Conservation (phyloP, 345 rosid genomes). For the Raphanus raphanistrum region DNA sequence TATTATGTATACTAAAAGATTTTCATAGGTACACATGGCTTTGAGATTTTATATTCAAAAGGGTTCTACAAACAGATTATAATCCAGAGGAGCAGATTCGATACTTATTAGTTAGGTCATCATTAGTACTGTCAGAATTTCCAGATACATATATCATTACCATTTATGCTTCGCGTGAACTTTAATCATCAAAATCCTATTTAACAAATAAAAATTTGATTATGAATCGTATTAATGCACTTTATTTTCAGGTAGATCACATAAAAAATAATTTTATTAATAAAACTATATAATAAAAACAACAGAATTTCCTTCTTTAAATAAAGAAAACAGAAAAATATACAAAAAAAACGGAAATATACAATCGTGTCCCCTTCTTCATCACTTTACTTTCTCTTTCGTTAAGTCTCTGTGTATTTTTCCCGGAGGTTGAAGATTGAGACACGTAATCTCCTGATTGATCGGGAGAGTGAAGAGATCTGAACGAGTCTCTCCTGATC, state of each 20-base stretch:
- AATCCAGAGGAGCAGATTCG: slow-evolving; percentile 37
- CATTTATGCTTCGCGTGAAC: slow-evolving; percentile 25
- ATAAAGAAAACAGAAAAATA: neutral
- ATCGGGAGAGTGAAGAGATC: neutral
- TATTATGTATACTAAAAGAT: too few relatives aligned
- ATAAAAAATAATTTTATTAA: neutral
- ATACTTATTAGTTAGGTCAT: slow-evolving; percentile 19
- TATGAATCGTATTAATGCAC: neutral
- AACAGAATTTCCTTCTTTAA: neutral
- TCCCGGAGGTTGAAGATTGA: slow-evolving; percentile 12
- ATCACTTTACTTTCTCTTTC: slow-evolving; percentile 18
- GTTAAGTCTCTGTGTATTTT: slow-evolving; percentile 15
- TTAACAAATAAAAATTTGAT: neutral
- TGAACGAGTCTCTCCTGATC: slow-evolving; percentile 23
- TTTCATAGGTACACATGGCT: neutral
- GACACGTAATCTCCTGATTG: slow-evolving; percentile 26
- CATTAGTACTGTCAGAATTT: slow-evolving; percentile 15
- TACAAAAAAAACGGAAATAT: slow-evolving; percentile 18
- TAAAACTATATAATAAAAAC: too few relatives aligned
- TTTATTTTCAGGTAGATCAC: neutral
- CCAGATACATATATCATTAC: slow-evolving; percentile 17
- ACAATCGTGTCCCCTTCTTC: neutral
- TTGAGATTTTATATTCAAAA: neutral
- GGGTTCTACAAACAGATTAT: neutral
- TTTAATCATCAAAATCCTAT: slow-evolving; percentile 13